Percentiles rank a stretch among this genome's conserved stretches.
Evolutionary conservation across 352 stramenopile species (phyloP).

Genomic region (Phytophthora colocasiae): DNA sequence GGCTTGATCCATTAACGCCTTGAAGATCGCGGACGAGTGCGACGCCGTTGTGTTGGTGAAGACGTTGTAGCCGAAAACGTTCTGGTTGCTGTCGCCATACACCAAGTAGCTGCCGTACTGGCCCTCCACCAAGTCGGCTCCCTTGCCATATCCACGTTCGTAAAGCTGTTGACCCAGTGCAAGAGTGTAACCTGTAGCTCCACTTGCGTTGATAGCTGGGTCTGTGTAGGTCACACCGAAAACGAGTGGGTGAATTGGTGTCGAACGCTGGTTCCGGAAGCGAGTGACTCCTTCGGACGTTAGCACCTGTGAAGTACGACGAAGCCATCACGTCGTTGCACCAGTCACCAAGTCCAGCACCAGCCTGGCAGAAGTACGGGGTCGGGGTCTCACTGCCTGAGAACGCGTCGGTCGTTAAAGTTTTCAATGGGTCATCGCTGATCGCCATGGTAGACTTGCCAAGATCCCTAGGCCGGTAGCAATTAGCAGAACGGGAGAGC

Average conservation of each 20-base stretch:
- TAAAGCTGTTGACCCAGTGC: conserved; percentile 56
- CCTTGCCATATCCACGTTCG: conserved; percentile 49
- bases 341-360: conserved; percentile 36
- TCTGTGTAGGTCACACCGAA: conserved; percentile 67
- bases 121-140: conserved; percentile 21
- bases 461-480: conserved; percentile 59
- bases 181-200: conserved; percentile 56
- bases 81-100: conserved; percentile 43
- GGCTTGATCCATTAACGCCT: conserved; percentile 65
- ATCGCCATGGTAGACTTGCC: conserved; percentile 31
- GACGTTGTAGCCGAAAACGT: conserved; percentile 67
- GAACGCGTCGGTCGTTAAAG: conserved; percentile 35
- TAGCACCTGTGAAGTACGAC: conserved; percentile 47
- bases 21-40: conserved; percentile 63
- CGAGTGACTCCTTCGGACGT: conserved; percentile 25
- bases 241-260: conserved; percentile 53
- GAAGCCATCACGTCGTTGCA: conserved; percentile 46
- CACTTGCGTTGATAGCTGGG: conserved; percentile 48
- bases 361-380: conserved; percentile 52
- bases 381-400: conserved; percentile 43
- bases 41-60: conserved; percentile 70
- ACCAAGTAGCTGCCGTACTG: conserved; percentile 66
- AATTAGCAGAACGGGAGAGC: conserved; percentile 59
- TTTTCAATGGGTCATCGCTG: too few species aligned
- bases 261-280: conserved; percentile 38